Evolutionary conservation across 805 yeast genomes (phyloP).

Genomic region (Tetrapisispora nanseiensis): DNA sequence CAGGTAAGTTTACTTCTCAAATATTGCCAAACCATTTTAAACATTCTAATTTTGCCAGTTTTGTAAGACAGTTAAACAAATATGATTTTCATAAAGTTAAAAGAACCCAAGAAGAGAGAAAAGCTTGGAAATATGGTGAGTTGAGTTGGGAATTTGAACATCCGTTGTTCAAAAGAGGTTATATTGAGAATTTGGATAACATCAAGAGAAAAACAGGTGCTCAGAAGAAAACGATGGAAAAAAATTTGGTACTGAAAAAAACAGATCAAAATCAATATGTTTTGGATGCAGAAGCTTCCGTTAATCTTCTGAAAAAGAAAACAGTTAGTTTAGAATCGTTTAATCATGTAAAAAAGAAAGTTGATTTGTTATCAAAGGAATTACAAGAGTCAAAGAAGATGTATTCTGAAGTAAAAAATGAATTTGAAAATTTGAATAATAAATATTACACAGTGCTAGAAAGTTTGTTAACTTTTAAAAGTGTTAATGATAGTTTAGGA

Average conservation of each 20-base stretch:
- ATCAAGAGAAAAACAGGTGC: conserved; percentile 76
- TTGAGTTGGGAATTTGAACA: conserved; percentile 93
- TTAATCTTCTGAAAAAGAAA: conserved; percentile 12
- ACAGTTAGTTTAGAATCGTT: conserved; percentile 20
- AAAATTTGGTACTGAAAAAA: conserved; percentile 21
- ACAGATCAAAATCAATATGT: conserved; percentile 23
- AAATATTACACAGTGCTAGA: conserved; percentile 60
- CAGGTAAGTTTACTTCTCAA: conserved; percentile 80
- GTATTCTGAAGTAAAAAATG: conserved; percentile 24
- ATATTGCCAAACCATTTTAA: conserved; percentile 89
- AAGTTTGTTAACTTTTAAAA: conserved; percentile 46
- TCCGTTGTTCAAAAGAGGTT: conserved; percentile 72
- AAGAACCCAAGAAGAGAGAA: conserved; percentile 52
- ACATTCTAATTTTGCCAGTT: conserved; percentile 88
- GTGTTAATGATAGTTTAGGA: conserved; percentile 47
- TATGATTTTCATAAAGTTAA: conserved; percentile 96
- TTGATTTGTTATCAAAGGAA: conserved; percentile 28
- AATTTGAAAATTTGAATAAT: conserved; percentile 36
- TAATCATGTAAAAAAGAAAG: conserved; percentile 26
- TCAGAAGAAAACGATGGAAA: conserved; percentile 34
- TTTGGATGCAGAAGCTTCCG: conserved; percentile 14
- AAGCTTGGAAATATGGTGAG: conserved; percentile 50
- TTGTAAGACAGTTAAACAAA: conserved; percentile 91
- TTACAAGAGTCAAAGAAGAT: conserved; percentile 14
- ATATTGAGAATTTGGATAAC: conserved; percentile 70